Evolutionary conservation across 768 basidiomycete species (phyloP).

Genomic region (Lentinula boryana): DNA sequence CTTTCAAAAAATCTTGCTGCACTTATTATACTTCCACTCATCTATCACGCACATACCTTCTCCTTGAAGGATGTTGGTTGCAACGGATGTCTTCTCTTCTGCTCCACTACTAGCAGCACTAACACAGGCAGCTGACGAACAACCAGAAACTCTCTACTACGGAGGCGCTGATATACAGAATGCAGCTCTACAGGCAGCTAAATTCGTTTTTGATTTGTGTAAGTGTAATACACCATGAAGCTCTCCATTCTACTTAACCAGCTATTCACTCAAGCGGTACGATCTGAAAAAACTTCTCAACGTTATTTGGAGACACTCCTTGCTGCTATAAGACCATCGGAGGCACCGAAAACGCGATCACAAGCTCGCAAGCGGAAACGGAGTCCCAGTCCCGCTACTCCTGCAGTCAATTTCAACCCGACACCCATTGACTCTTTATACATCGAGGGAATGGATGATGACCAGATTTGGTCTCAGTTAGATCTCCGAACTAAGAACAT

Average conservation of each 20-base stretch:
- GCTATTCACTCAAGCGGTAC: constrained; percentile 22
- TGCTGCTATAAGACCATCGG: constrained; percentile 56
- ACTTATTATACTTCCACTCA: no score
- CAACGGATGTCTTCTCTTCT: neutral
- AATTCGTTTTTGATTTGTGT: constrained; percentile 76
- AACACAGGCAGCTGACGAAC: constrained; percentile 47
- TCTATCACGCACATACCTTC: neutral
- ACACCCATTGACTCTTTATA: constrained; percentile 79
- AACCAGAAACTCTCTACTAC: constrained; percentile 48
- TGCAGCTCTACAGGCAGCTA: constrained; percentile 61
- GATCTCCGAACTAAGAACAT: constrained; percentile 74
- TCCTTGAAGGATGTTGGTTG: constrained; percentile 6
- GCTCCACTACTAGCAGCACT: constrained; percentile 40
- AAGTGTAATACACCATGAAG: constrained; percentile 16
- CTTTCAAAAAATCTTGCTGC: neutral
- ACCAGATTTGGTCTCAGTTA: constrained; percentile 92
- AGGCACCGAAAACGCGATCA: constrained; percentile 73
- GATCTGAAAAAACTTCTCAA: constrained; percentile 60
- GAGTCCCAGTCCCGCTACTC: constrained; percentile 24
- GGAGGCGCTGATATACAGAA: constrained; percentile 48
- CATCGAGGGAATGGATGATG: constrained; percentile 71
- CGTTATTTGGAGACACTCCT: constrained; percentile 63
- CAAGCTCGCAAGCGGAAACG: constrained; percentile 46
- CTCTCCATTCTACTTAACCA: neutral
- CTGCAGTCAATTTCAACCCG: constrained; percentile 29